Conservation (phyloP, 768 basidiomycete species). For the Agrocybe chaxingu region DNA sequence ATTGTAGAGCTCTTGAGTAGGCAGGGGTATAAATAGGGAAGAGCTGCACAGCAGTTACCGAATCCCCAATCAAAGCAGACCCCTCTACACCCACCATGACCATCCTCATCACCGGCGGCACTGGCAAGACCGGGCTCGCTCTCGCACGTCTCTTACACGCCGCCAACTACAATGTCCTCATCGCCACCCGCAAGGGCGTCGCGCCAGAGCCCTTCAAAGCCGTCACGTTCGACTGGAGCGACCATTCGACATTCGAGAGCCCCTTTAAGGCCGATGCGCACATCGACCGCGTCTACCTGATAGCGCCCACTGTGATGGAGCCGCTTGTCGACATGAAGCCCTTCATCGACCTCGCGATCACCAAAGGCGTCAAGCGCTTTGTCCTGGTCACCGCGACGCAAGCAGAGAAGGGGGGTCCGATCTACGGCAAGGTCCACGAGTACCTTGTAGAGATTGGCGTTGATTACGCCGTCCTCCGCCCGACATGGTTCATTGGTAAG, state of each 20-base stretch:
- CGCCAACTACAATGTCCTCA: slow-evolving; percentile 21
- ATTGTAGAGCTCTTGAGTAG: too few relatives aligned
- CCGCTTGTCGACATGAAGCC: slow-evolving; percentile 14
- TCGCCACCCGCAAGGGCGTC: slow-evolving; percentile 24
- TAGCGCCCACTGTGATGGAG: slow-evolving; percentile 15
- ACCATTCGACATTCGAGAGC: slow-evolving; percentile 24
- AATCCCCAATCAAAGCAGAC: too few relatives aligned
- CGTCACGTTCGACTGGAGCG: slow-evolving; percentile 32
- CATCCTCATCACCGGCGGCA: slow-evolving; percentile 32
- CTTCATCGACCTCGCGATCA: slow-evolving; percentile 26
- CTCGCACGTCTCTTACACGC: slow-evolving; percentile 25
- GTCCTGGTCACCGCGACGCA: background rate
- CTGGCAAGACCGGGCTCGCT: slow-evolving; percentile 26
- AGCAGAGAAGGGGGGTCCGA: background rate
- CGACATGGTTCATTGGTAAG: slow-evolving; percentile 27
- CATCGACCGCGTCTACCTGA: slow-evolving; percentile 18
- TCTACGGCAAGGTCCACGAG: background rate
- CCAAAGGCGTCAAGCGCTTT: slow-evolving; percentile 20
- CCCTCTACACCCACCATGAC: slow-evolving; percentile 19
- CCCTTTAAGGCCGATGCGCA: slow-evolving; percentile 18
- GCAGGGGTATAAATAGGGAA: too few relatives aligned
- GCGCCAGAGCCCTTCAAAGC: slow-evolving; percentile 24
- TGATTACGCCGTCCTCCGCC: slow-evolving; percentile 21
- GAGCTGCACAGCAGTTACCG: too few relatives aligned
- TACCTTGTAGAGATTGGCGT: slow-evolving; percentile 6